These are phyloP conservation scores for Cyberlindnera suaveolens DNA, from an alignment of 805 yeast species.

Conservation along the genomic window DNA sequence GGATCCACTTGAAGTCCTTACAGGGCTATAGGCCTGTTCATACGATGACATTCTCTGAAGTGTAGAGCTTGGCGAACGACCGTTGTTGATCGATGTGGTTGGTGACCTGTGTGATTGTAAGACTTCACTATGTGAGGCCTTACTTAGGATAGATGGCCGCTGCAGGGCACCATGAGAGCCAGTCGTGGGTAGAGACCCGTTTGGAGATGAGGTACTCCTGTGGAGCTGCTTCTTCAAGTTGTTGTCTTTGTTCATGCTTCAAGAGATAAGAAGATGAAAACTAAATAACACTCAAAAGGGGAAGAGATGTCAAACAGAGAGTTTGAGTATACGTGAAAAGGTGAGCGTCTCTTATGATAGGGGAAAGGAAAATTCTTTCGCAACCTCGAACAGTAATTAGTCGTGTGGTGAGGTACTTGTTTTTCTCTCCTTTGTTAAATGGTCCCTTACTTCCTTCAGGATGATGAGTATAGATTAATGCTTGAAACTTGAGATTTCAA, in stretches of 20 bases:
- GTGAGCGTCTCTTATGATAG: too few relatives aligned
- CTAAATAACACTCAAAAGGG: too few relatives aligned
- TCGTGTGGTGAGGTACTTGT: too few relatives aligned
- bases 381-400: too few relatives aligned
- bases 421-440: too few relatives aligned
- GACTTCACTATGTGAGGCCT: conserved; percentile 5
- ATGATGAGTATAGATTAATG: too few relatives aligned
- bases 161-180: conserved; percentile 3
- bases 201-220: conserved; percentile 16
- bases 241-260: conserved; percentile 2
- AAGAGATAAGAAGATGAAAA: neutral
- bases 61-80: conserved; percentile 14
- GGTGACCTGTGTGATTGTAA: conserved; percentile 18
- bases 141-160: conserved; percentile 2
- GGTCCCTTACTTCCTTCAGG: too few relatives aligned
- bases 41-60: conserved; percentile 16
- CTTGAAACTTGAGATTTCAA: too few relatives aligned
- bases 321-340: too few relatives aligned
- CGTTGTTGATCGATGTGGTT: conserved; percentile 8
- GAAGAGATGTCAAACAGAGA: too few relatives aligned
- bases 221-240: conserved; percentile 13
- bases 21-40: conserved; percentile 20
- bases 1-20: conserved; percentile 21
- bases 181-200: neutral
- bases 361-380: too few relatives aligned